These are phyloP conservation scores for Nectriaceae sp. DNA, from an alignment of 2,329 filamentous ascomycete species.

Conservation along the genomic window DNA sequence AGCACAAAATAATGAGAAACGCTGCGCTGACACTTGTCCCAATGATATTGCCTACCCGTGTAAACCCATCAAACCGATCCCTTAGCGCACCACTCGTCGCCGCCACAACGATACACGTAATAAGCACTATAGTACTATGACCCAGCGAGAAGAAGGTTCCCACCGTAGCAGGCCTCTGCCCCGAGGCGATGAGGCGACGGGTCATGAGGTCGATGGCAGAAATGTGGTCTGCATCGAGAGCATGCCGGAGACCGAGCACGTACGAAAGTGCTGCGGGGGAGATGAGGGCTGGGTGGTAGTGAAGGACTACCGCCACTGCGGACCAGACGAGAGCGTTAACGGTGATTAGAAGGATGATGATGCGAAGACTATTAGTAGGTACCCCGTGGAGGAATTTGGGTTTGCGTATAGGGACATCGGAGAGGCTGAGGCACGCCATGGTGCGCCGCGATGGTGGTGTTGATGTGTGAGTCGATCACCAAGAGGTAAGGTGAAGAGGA, in stretches of 20 bases:
- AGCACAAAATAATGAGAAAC: slow-evolving; percentile 79
- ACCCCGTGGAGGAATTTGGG: slow-evolving; percentile 34
- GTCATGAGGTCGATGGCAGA: slow-evolving; percentile 93
- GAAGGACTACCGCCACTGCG: slow-evolving; percentile 53
- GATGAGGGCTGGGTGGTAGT: slow-evolving; percentile 62
- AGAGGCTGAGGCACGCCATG: slow-evolving; percentile 24
- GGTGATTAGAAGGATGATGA: slow-evolving; percentile 52
- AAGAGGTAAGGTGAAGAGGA: not conserved
- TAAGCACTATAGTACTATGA: slow-evolving; percentile 88
- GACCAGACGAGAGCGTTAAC: slow-evolving; percentile 60
- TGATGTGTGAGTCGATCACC: not conserved
- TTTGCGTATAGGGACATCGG: slow-evolving; percentile 17
- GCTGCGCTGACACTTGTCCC: slow-evolving; percentile 84
- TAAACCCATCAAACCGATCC: slow-evolving; percentile 78
- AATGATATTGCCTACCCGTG: slow-evolving; percentile 80
- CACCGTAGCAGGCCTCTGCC: slow-evolving; percentile 85
- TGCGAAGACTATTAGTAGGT: slow-evolving; percentile 41
- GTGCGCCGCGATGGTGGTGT: slow-evolving; percentile 4
- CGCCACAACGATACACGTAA: slow-evolving; percentile 89
- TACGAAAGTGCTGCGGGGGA: slow-evolving; percentile 84
- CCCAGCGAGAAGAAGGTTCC: slow-evolving; percentile 94
- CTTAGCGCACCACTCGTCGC: slow-evolving; percentile 85
- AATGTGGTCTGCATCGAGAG: slow-evolving; percentile 93
- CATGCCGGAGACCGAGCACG: slow-evolving; percentile 86
- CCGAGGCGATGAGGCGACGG: slow-evolving; percentile 79